Evolutionary conservation across 179 eudicot genomes (phyloP).

Genomic region (Gypsophila paniculata): DNA sequence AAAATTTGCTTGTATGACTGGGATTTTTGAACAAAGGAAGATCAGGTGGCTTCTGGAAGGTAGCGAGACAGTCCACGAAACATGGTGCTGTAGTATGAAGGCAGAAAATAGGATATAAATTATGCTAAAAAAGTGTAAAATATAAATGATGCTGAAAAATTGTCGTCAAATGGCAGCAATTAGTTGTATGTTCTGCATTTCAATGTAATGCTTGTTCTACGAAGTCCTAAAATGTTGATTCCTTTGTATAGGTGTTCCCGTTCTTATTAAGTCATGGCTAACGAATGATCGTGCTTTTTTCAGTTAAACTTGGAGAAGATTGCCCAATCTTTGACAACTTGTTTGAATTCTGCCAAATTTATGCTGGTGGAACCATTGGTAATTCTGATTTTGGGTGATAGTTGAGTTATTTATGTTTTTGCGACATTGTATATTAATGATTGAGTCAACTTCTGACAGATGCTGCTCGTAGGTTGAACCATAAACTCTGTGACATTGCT

Average conservation of each 20-base stretch:
- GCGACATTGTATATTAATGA: conserved; percentile 8
- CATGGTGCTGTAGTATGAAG: no score
- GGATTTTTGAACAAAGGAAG: neutral
- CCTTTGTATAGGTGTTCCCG: neutral
- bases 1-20: neutral
- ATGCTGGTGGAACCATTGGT: conserved; percentile 99
- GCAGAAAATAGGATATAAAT: no score
- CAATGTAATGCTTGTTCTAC: neutral
- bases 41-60: neutral
- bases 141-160: no score
- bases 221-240: neutral
- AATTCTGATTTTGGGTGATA: conserved; percentile 21
- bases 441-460: conserved; percentile 42
- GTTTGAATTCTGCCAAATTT: conserved; percentile 95
- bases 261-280: conserved; percentile 1
- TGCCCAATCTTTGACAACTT: conserved; percentile 91
- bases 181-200: neutral
- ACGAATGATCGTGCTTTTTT: conserved; percentile 17
- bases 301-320: conserved; percentile 96
- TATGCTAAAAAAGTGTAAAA: no score
- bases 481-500: conserved; percentile 88
- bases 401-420: neutral
- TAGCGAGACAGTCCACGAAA: no score
- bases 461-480: conserved; percentile 94
- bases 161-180: no score